Evolutionary conservation across 2,329 filamentous ascomycete species (phyloP).

Genomic region (Claviceps monticola): DNA sequence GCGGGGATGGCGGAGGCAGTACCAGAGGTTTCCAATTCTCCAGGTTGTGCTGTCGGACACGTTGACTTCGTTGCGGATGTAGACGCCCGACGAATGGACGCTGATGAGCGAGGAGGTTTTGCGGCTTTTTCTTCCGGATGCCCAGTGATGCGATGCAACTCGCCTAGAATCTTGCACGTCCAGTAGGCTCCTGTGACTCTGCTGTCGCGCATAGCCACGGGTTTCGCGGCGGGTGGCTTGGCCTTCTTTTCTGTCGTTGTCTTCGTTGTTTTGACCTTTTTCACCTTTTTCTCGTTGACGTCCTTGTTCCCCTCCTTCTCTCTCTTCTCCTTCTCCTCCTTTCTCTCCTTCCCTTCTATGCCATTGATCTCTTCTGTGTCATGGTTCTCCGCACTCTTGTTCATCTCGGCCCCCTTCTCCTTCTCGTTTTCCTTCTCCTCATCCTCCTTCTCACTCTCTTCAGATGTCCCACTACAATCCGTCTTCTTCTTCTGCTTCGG

Average conservation of each 20-base stretch:
- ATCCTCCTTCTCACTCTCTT: constrained; percentile 14
- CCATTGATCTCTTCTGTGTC: no score
- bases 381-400: constrained; percentile 14
- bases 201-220: constrained; percentile 31
- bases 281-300: no score
- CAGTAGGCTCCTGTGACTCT: constrained; percentile 31
- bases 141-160: constrained; percentile 24
- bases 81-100: no score
- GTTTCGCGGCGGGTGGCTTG: constrained; percentile 20
- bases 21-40: no score
- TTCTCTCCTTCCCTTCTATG: constrained; percentile 23
- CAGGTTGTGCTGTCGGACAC: no score
- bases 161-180: constrained; percentile 26
- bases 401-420: constrained; percentile 10
- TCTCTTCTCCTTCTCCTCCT: constrained; percentile 7
- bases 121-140: neutral
- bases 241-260: constrained; percentile 15
- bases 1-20: no score
- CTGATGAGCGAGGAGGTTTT: no score
- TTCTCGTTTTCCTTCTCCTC: constrained; percentile 19
- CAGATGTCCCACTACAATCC: constrained; percentile 14
- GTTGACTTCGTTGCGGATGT: no score
- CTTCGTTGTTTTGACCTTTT: no score
- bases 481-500: constrained; percentile 26
- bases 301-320: no score